phyloP scores from a whole-genome alignment of 768 basidiomycete species.

The Auriscalpium orientale region DNA sequence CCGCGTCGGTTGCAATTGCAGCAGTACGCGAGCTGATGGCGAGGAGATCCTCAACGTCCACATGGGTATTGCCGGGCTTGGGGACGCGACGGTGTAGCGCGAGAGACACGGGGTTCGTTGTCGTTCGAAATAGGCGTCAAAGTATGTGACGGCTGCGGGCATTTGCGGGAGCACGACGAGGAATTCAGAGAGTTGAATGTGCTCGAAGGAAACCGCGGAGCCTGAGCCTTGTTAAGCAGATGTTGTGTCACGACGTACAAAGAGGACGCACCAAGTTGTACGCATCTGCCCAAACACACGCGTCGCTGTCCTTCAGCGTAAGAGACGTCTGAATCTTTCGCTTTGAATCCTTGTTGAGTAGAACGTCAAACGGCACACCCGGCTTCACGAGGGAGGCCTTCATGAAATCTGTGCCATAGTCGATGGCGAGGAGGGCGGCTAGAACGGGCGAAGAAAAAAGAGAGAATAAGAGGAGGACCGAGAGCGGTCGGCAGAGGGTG shows the following conservation, averaged over 20 bases:
- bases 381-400: slow-evolving; percentile 95
- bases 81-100: slow-evolving; percentile 32
- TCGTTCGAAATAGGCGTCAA: slow-evolving; percentile 42
- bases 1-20: slow-evolving; percentile 69
- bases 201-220: slow-evolving; percentile 84
- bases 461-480: slow-evolving; percentile 9
- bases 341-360: slow-evolving; percentile 95
- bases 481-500: slow-evolving; percentile 1
- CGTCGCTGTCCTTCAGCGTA: slow-evolving; percentile 87
- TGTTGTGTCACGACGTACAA: not conserved
- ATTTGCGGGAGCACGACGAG: slow-evolving; percentile 58
- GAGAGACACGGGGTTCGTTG: slow-evolving; percentile 53
- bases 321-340: slow-evolving; percentile 88
- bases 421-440: slow-evolving; percentile 80
- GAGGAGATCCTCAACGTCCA: slow-evolving; percentile 82
- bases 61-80: slow-evolving; percentile 60
- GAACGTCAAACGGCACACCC: slow-evolving; percentile 89
- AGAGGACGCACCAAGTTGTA: slow-evolving; percentile 65
- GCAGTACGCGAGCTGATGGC: slow-evolving; percentile 92
- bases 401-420: slow-evolving; percentile 97
- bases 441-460: slow-evolving; percentile 17
- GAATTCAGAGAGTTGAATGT: slow-evolving; percentile 82
- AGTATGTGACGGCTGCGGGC: slow-evolving; percentile 22
- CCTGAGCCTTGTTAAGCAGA: slow-evolving; percentile 36
- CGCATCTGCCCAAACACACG: slow-evolving; percentile 82